phyloP scores from a whole-genome alignment of 306 rosid genomes.

The Begonia loranthoides region DNA sequence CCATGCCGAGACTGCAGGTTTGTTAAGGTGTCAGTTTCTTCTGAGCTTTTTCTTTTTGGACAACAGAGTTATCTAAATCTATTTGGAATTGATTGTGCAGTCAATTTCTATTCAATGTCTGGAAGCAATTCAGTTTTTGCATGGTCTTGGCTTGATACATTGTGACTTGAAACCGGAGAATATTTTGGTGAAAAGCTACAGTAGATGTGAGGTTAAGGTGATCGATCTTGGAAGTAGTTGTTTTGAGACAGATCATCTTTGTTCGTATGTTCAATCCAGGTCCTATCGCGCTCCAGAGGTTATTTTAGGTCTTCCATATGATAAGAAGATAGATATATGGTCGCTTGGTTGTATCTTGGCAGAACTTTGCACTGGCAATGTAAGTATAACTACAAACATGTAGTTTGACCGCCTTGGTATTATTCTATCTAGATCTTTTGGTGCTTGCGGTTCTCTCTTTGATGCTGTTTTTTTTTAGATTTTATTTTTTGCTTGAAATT shows the following conservation, averaged over 20 bases:
- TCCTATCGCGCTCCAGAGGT: constrained; percentile 99
- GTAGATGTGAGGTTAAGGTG: constrained; percentile 98
- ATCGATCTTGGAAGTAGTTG: constrained; percentile 99
- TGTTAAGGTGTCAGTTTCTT: constrained; percentile 18
- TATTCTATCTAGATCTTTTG: neutral
- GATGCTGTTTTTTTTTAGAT: no score
- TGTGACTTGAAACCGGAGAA: constrained; percentile 99
- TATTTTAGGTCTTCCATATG: constrained; percentile 90
- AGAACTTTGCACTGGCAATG: constrained; percentile 96
- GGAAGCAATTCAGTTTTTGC: constrained; percentile 86
- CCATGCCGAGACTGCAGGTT: constrained; percentile 99
- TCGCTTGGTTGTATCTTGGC: constrained; percentile 99
- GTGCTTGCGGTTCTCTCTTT: neutral
- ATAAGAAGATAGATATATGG: constrained; percentile 96
- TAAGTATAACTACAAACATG: constrained; percentile 28
- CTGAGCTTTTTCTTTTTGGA: constrained; percentile 2
- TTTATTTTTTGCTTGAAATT: no score
- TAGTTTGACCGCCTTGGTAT: neutral
- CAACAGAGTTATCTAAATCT: constrained; percentile 7
- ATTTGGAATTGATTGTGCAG: constrained; percentile 32
- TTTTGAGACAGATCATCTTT: constrained; percentile 97
- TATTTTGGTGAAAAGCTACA: constrained; percentile 94
- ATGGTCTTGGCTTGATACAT: constrained; percentile 87
- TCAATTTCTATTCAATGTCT: constrained; percentile 96
- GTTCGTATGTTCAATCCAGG: constrained; percentile 96